Evolutionary conservation across 208 protist species (phyloP).

Genomic region (Phytomonas francai): DNA sequence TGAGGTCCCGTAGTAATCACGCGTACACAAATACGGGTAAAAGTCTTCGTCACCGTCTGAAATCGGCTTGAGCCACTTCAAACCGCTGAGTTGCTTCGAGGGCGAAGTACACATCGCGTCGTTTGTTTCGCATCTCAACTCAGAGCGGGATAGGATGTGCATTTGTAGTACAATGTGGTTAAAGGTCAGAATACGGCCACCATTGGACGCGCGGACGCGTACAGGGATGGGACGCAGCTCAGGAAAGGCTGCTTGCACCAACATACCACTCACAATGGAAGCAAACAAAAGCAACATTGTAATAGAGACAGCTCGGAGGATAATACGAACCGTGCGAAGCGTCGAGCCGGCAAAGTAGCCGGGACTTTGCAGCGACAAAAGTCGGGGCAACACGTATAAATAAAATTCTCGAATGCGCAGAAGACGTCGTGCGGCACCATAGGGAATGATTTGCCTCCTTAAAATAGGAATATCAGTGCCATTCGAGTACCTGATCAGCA

Average conservation of each 20-base stretch:
- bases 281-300: slow-evolving; percentile 40
- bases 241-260: slow-evolving; percentile 73
- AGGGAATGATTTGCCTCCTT: slow-evolving; percentile 33
- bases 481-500: slow-evolving; percentile 38
- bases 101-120: slow-evolving; percentile 15
- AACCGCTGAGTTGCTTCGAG: slow-evolving; percentile 20
- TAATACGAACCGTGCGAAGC: slow-evolving; percentile 40
- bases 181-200: slow-evolving; percentile 41
- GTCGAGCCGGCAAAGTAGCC: slow-evolving; percentile 43
- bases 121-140: not conserved
- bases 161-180: slow-evolving; percentile 79
- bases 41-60: slow-evolving; percentile 34
- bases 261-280: slow-evolving; percentile 39
- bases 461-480: slow-evolving; percentile 19
- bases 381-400: slow-evolving; percentile 49
- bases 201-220: slow-evolving; percentile 25
- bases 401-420: slow-evolving; percentile 44
- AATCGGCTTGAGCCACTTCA: slow-evolving; percentile 52
- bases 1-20: slow-evolving; percentile 44
- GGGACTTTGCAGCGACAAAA: slow-evolving; percentile 63
- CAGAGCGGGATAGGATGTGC: slow-evolving; percentile 37
- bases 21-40: slow-evolving; percentile 68
- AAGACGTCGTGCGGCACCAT: slow-evolving; percentile 36
- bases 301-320: slow-evolving; percentile 46
- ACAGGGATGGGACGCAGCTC: slow-evolving; percentile 61